Evolutionary conservation across 1,139 yeast genomes (phyloP), one percentile per base, ranked within the genome.

Genomic region (Protomyces lactucae-debilis): DNA sequence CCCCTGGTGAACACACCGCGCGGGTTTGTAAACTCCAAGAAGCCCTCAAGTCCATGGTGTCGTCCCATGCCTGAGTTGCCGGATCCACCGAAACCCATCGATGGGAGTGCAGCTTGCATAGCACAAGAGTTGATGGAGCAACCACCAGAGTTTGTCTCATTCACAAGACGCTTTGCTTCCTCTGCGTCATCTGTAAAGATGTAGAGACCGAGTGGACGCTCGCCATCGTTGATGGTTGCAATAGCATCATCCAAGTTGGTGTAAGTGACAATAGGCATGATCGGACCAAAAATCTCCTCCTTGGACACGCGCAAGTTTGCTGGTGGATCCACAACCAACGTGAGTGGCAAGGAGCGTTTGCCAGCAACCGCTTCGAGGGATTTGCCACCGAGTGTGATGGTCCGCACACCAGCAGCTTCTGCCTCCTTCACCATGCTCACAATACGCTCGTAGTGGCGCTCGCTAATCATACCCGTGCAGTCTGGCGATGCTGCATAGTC

Each of bases 1-100:
- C 40, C 55, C 14, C 55, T 43, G 14, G 80, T 82, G 70, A 90
- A 74, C 2, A 85, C 79, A 0, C 92, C 83, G 72, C 96, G 82
- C 71, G 82, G 83, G 73, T 90, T 96, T 2, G 92, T 82, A 72
- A 92, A 92, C 18, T 87, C 79, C 65, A 83, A 80, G 76, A 86
- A 86, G 0, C 96, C 88, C 73, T 77, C 80, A 68, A 76, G 76
- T 3, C 97, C 97, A 72, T 92, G 97, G 76, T 91, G 91, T 6
- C 72, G 69, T 39, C 85, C 82, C 66, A 79, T 76, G 0, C 98
- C 98, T 0, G 96, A 88, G 39, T 76, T 74, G 21, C 98, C 97
- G 67, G 91, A 76, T 48, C 98, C 98, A 48, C 98, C 98, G 76
- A 92, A 92, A 37, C 98, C 97, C 3, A 89, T 83, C 66, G 81